phyloP scores from a whole-genome alignment of 2,329 filamentous ascomycete genomes.

The Apiospora marii region DNA sequence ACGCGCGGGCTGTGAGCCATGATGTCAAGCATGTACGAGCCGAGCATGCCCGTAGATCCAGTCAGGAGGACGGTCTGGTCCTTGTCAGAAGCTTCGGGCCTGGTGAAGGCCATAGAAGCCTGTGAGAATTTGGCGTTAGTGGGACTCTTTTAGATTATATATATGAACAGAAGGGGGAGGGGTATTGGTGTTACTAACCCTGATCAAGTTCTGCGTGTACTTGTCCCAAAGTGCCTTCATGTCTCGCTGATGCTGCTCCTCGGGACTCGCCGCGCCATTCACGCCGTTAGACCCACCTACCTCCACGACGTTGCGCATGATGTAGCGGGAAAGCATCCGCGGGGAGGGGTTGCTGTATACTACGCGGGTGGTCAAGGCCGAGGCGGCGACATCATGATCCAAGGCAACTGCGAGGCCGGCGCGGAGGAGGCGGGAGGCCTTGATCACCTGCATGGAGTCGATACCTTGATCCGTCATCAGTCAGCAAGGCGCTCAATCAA shows the following conservation, averaged over 20 bases:
- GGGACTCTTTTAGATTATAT: too few relatives aligned
- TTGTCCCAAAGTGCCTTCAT: conserved; percentile 32
- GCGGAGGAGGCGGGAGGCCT: conserved; percentile 47
- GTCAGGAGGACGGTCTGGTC: conserved; percentile 49
- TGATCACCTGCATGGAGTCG: conserved; percentile 53
- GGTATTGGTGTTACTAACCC: conserved; percentile 16
- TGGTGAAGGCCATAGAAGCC: too few relatives aligned
- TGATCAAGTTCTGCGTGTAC: conserved; percentile 41
- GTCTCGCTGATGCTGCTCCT: conserved; percentile 26
- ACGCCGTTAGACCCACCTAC: not conserved
- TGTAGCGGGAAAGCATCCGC: conserved; percentile 43
- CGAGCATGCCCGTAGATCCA: conserved; percentile 58
- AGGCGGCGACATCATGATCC: conserved; percentile 43
- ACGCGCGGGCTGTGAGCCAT: conserved; percentile 46
- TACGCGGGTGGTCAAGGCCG: conserved; percentile 47
- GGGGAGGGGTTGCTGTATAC: conserved; percentile 51
- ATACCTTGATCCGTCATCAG: conserved; percentile 29
- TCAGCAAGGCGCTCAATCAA: not conserved
- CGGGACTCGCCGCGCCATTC: conserved; percentile 8
- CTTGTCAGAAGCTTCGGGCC: conserved; percentile 35
- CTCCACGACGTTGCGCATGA: conserved; percentile 30
- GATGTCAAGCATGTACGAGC: conserved; percentile 54
- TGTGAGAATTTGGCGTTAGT: too few relatives aligned
- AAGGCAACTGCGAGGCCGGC: conserved; percentile 42
- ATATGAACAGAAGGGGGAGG: too few relatives aligned